phyloP scores from a whole-genome alignment of 2,329 filamentous ascomycete genomes.

The Paraphaeosphaeria sporulosa region DNA sequence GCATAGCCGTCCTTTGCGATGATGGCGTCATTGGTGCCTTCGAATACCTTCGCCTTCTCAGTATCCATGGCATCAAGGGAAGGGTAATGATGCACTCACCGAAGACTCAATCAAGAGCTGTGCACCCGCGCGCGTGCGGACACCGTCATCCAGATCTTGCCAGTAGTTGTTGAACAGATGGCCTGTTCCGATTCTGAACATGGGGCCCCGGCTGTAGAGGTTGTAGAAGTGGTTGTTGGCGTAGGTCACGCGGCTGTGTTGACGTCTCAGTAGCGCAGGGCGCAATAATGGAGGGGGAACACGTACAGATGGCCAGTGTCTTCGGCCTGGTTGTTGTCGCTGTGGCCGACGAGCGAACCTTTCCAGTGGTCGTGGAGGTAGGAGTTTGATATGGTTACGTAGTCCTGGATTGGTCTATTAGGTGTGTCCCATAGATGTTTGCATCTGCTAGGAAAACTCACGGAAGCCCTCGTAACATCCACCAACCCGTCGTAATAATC shows the following conservation, averaged over 20 bases:
- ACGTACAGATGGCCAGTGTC: constrained; percentile 67
- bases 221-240: constrained; percentile 70
- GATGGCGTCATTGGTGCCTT: constrained; percentile 31
- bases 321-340: constrained; percentile 62
- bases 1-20: constrained; percentile 39
- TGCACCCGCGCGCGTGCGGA: constrained; percentile 48
- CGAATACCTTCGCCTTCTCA: constrained; percentile 33
- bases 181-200: constrained; percentile 68
- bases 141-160: constrained; percentile 35
- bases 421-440: too few species aligned
- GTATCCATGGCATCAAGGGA: not conserved
- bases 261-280: not conserved
- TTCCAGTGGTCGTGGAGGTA: constrained; percentile 66
- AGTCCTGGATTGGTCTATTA: constrained; percentile 60
- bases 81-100: not conserved
- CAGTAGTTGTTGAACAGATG: constrained; percentile 63
- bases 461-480: constrained; percentile 58
- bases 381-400: constrained; percentile 60
- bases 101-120: constrained; percentile 45
- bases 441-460: too few species aligned
- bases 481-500: constrained; percentile 72
- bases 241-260: constrained; percentile 54
- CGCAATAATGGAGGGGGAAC: not conserved
- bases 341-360: constrained; percentile 64
- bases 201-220: constrained; percentile 67